Conservation (phyloP, 768 basidiomycete species). For the Boletus vermiculosoides region DNA sequence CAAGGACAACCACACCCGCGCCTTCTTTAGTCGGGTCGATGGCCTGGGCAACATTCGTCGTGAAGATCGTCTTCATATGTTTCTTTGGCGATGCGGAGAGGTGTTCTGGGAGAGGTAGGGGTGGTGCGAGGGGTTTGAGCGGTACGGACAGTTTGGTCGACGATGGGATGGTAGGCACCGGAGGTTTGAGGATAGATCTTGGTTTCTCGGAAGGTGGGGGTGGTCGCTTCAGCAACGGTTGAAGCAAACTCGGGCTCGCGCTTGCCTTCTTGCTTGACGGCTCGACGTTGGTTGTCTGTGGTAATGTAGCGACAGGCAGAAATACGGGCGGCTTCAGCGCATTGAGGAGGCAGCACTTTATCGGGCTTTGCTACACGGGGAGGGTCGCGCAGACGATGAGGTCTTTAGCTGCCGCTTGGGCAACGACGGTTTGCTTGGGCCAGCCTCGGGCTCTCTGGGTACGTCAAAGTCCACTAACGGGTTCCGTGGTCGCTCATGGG, state of each 20-base stretch:
- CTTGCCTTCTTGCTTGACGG: constrained; percentile 7
- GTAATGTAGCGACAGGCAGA: neutral
- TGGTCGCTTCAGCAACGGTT: constrained; percentile 9
- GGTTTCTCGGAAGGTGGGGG: constrained; percentile 16
- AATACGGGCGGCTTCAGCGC: constrained; percentile 19
- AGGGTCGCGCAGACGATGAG: constrained; percentile 4
- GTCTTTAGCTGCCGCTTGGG: constrained; percentile 8
- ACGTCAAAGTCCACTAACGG: constrained; percentile 18
- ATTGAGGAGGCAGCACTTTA: constrained; percentile 2
- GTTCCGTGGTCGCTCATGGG: constrained; percentile 20
- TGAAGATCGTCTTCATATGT: constrained; percentile 48
- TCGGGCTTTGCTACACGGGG: constrained; percentile 2
- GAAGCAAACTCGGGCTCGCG: neutral
- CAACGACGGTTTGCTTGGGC: constrained; percentile 11
- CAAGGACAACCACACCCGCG: constrained; percentile 46
- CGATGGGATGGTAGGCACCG: constrained; percentile 19
- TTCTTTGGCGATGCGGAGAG: constrained; percentile 30
- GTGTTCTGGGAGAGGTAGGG: constrained; percentile 28
- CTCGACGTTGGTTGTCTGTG: neutral
- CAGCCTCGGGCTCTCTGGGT: constrained; percentile 4
- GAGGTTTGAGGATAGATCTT: constrained; percentile 28
- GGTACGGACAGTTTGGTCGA: constrained; percentile 10
- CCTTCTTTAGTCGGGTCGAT: constrained; percentile 53
- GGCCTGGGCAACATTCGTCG: constrained; percentile 50
- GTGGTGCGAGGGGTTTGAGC: constrained; percentile 31